Percentiles rank a stretch among this genome's conserved stretches.
These are phyloP conservation scores for Penicillium sp. DNA, from an alignment of 2,329 filamentous ascomycete species.

Conservation along the genomic window DNA sequence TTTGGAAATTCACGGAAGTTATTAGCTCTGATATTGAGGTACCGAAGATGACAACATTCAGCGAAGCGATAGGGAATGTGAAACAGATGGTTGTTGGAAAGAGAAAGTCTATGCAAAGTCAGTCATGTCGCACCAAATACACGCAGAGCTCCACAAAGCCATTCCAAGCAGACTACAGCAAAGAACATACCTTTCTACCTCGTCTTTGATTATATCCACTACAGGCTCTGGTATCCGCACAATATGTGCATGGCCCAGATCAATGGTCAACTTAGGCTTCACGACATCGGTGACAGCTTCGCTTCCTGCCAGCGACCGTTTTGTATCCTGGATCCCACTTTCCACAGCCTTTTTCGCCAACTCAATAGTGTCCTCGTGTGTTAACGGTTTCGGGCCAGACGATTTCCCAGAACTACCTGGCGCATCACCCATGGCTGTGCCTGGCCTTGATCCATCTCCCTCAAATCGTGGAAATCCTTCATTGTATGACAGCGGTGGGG, in stretches of 20 bases:
- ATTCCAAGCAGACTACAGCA: neutral
- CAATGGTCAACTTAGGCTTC: constrained; percentile 51
- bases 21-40: constrained; percentile 52
- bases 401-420: constrained; percentile 21
- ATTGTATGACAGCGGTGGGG: constrained; percentile 26
- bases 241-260: constrained; percentile 52
- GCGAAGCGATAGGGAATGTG: constrained; percentile 50
- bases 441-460: constrained; percentile 28
- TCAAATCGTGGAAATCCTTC: constrained; percentile 31
- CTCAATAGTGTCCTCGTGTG: constrained; percentile 47
- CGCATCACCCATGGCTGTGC: constrained; percentile 26
- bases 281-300: constrained; percentile 48
- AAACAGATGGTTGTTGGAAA: constrained; percentile 54
- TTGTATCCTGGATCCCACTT: constrained; percentile 48
- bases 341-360: constrained; percentile 47
- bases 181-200: constrained; percentile 49
- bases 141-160: neutral
- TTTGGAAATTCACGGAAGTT: constrained; percentile 61
- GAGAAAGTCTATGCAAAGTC: constrained; percentile 42
- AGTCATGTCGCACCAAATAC: neutral
- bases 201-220: constrained; percentile 53
- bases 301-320: constrained; percentile 47
- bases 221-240: constrained; percentile 50
- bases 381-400: constrained; percentile 32
- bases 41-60: constrained; percentile 50